Conservation (phyloP, 2,329 filamentous ascomycete species). For the Sarocladium oryzae region DNA sequence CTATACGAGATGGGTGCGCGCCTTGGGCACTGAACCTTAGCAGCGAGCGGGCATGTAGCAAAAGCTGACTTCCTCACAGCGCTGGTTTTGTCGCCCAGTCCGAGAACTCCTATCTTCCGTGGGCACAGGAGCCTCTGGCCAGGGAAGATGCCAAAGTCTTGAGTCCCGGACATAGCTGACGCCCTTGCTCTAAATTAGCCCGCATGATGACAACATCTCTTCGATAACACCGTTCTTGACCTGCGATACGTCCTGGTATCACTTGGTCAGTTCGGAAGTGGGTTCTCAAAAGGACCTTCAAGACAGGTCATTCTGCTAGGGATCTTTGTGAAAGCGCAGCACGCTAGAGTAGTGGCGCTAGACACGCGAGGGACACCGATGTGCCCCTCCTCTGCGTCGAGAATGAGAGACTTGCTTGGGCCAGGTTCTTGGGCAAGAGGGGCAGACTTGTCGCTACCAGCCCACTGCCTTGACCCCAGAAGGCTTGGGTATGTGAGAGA, state of each 20-base stretch:
- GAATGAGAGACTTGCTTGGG: neutral
- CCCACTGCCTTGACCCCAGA: neutral
- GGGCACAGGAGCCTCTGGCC: too few species aligned
- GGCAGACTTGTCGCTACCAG: neutral
- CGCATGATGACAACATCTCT: neutral
- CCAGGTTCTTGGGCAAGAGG: neutral
- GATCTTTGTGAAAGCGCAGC: neutral
- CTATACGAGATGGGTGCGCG: too few species aligned
- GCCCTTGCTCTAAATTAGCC: neutral
- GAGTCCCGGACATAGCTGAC: too few species aligned
- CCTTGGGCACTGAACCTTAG: too few species aligned
- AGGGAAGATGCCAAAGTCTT: too few species aligned
- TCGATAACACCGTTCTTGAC: neutral
- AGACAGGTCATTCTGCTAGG: neutral
- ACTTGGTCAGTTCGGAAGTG: constrained; percentile 6
- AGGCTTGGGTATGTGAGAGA: constrained; percentile 1
- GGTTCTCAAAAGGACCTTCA: constrained; percentile 8
- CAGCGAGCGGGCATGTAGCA: too few species aligned
- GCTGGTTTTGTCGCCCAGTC: too few species aligned
- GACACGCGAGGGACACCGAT: constrained; percentile 1
- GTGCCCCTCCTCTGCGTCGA: neutral
- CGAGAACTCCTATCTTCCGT: too few species aligned
- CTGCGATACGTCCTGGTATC: constrained; percentile 2
- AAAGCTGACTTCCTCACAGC: too few species aligned
- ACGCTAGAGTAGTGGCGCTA: constrained; percentile 5